These are phyloP conservation scores for Boletus mariae DNA, from an alignment of 1,284 basidiomycete genomes.

Conservation along the genomic window DNA sequence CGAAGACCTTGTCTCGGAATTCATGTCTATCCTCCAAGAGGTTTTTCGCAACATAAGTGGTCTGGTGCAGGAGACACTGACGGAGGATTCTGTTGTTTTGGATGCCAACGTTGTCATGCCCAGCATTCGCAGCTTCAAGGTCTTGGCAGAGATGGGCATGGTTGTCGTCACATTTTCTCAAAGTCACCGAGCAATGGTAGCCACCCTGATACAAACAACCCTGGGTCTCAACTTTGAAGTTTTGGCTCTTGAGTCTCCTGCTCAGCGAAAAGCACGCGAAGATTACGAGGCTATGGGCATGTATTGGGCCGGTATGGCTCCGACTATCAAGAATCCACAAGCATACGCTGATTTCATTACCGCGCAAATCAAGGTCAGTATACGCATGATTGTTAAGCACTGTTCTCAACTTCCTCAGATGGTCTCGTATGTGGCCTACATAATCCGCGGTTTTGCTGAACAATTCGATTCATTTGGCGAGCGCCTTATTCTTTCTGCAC, in stretches of 20 bases:
- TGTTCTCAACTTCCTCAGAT: slow-evolving; percentile 48
- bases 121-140: slow-evolving; percentile 89
- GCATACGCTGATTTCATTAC: slow-evolving; percentile 88
- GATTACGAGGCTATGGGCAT: slow-evolving; percentile 72
- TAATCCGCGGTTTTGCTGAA: slow-evolving; percentile 71
- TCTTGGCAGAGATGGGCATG: slow-evolving; percentile 92
- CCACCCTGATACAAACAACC: slow-evolving; percentile 70
- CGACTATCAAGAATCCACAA: slow-evolving; percentile 70
- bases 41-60: slow-evolving; percentile 75
- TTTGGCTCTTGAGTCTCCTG: slow-evolving; percentile 79
- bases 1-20: slow-evolving; percentile 78
- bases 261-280: slow-evolving; percentile 81
- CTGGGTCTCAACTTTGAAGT: slow-evolving; percentile 75
- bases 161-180: slow-evolving; percentile 92
- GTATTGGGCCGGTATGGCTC: slow-evolving; percentile 85
- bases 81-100: slow-evolving; percentile 53
- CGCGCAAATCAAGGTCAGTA: slow-evolving; percentile 85
- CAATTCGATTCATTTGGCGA: slow-evolving; percentile 80
- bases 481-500: slow-evolving; percentile 74
- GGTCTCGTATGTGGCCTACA: slow-evolving; percentile 91
- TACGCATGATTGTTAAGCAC: neutral
- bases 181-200: slow-evolving; percentile 66
- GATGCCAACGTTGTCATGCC: slow-evolving; percentile 60
- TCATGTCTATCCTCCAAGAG: slow-evolving; percentile 75
- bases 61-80: slow-evolving; percentile 77